Evolutionary conservation across 495 filamentous ascomycete genomes (phyloP), one percentile per base, ranked within the genome.

Genomic region (Neurospora intermedia): DNA sequence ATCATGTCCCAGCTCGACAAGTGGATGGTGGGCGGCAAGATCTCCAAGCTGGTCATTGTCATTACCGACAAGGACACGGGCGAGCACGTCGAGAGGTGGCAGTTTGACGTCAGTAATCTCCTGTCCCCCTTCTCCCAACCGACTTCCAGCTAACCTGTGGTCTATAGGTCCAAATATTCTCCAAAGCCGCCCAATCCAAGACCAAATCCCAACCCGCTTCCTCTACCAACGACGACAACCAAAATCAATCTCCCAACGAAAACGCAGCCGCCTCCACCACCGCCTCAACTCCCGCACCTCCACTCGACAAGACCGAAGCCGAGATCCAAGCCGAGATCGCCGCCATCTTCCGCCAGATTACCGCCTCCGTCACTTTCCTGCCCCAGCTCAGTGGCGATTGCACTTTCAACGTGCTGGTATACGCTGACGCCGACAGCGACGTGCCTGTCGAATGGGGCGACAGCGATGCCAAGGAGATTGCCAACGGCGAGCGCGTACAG

Each of bases 401-500:
- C 87, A 98, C 96, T 15, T 99, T 99, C 87, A 99, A 99, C 80
- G 95, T 99, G 27, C 87, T 99, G 35, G 96, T 99, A 5, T 99
- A 99, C 79, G 96, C 96, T 45, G 96, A 98, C 78, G 96, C 94
- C 9, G 94, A 97, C 81, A 95, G 92, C 31, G 96, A 99, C 35
- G 96, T 99, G 18, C 96, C 96, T 7, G 91, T 99, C 73, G 96
- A 99, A 82, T 99, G 96, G 96, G 96, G 96, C 43, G 96, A 99
- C 83, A 96, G 93, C 77, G 96, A 99, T 80, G 94, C 96, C 69
- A 98, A 97, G 84, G 96, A 99, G 85, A 97, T 99, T 77, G 91
- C 90, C 79, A 93, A 95, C 77, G 95, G 93, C 18, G 96, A 99
- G 85, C 94, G 97, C 80, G 96, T 99, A 10, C 94, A 96, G 81